These are phyloP conservation scores for Aspergillus latus DNA, from an alignment of 2,329 filamentous ascomycete genomes.

Conservation along the genomic window DNA sequence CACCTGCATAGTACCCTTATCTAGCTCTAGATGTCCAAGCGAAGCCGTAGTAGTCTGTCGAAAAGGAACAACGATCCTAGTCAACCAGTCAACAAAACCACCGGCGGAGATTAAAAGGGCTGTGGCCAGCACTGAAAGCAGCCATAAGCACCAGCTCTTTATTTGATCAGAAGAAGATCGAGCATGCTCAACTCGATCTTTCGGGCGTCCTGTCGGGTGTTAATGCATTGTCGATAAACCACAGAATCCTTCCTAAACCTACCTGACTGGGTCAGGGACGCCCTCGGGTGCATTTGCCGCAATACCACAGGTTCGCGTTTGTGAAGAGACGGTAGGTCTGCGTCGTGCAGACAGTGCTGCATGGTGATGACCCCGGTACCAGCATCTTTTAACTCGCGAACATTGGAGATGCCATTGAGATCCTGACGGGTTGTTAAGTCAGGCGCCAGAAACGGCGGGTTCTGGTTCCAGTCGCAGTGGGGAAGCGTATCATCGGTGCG, in stretches of 20 bases:
- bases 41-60: not conserved
- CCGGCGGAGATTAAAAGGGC: conserved; percentile 26
- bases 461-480: conserved; percentile 57
- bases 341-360: conserved; percentile 3
- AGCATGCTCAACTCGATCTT: not conserved
- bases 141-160: conserved; percentile 27
- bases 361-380: not conserved
- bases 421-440: conserved; percentile 56
- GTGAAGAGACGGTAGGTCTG: not conserved
- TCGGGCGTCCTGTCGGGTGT: conserved; percentile 24
- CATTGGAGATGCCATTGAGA: conserved; percentile 56
- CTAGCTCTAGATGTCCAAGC: not conserved
- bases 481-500: conserved; percentile 52
- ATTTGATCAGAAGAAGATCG: conserved; percentile 16
- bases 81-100: conserved; percentile 16
- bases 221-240: not conserved
- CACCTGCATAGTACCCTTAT: not conserved
- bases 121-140: conserved; percentile 28
- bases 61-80: not conserved
- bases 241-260: conserved; percentile 1
- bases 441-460: conserved; percentile 50
- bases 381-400: conserved; percentile 42
- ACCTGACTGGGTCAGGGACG: conserved; percentile 34
- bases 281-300: conserved; percentile 12
- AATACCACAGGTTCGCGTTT: conserved; percentile 10